Evolutionary conservation across 257 asterid genomes (phyloP), one percentile per base, ranked within the genome.

Genomic region (Voacanga thouarsii): DNA sequence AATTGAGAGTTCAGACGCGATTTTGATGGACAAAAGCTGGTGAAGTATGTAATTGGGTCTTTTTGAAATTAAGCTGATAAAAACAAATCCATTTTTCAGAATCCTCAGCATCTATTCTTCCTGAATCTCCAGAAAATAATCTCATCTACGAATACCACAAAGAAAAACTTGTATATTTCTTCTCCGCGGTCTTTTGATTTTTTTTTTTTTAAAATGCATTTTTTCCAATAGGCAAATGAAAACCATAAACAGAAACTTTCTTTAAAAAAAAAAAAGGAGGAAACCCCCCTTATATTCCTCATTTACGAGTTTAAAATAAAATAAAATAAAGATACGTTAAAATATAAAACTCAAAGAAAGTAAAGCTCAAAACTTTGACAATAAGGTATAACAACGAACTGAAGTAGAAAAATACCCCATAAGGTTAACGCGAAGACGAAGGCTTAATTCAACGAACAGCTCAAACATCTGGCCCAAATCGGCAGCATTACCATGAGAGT

Each of bases 391-490:
- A 15, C 6, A 7, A 65, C 14, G 70, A 68, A 66, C 59, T 33
- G 51, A 26, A 64, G 18, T 7, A 37, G 15, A 44, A 37, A 69
- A 49, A 50, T 90, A 96, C 99, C 99, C 98, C 47, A 96, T 86
- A 65, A 96, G 89, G 89, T 93, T 96, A 78, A 93, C 78, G 53
- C 99, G 96, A 51, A 96, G 94, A 23, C 97, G 95, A 81, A 91
- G 92, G 83, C 97, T 96, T 77, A 93, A 87, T 88, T 96, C 98
- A 33, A 93, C 96, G 84, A 93, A 92, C 71, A 96, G 97, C 89
- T 96, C 98, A 83, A 86, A 96, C 99, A 96, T 96, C 97, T 96
- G 99, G 5, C 98, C 97, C 86, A 96, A 89, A 86, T 96, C 99
- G 64, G 99, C 98, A 77, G 98, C 99, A 89, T 96, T 96, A 12